Conservation (phyloP, 768 basidiomycete species). For the Boletus reticulatus region DNA sequence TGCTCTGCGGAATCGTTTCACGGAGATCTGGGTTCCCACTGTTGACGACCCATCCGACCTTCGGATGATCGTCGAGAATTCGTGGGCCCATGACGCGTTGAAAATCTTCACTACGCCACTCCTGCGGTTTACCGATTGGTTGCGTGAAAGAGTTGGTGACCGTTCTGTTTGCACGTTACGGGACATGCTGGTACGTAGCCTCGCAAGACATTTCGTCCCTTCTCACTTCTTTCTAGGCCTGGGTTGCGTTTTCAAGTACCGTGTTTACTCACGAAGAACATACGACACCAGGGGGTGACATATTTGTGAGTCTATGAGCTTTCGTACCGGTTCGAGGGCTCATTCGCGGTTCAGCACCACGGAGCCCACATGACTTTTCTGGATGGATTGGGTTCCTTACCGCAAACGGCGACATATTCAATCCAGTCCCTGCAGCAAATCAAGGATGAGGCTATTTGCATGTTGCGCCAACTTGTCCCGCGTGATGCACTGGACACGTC, state of each 20-base stretch:
- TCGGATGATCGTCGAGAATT: conserved; percentile 66
- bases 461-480: conserved; percentile 59
- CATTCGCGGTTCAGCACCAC: conserved; percentile 61
- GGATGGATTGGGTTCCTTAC: conserved; percentile 82
- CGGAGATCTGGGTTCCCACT: conserved; percentile 97
- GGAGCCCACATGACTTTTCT: conserved; percentile 91
- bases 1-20: conserved; percentile 95
- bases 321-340: conserved; percentile 1
- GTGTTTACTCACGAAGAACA: conserved; percentile 36
- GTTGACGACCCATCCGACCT: conserved; percentile 74
- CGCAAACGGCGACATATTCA: conserved; percentile 68
- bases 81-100: conserved; percentile 62
- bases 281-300: conserved; percentile 42
- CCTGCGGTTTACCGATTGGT: conserved; percentile 82
- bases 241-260: conserved; percentile 86
- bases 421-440: conserved; percentile 56
- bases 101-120: conserved; percentile 55
- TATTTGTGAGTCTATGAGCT: conserved; percentile 58
- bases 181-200: conserved; percentile 74
- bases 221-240: conserved; percentile 55
- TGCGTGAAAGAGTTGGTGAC: conserved; percentile 60
- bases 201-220: not conserved
- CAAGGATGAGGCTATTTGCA: conserved; percentile 51
- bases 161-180: conserved; percentile 71
- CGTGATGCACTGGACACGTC: conserved; percentile 28